These are phyloP conservation scores for Venturia effusa DNA, from an alignment of 2,329 filamentous ascomycete species.

Conservation along the genomic window DNA sequence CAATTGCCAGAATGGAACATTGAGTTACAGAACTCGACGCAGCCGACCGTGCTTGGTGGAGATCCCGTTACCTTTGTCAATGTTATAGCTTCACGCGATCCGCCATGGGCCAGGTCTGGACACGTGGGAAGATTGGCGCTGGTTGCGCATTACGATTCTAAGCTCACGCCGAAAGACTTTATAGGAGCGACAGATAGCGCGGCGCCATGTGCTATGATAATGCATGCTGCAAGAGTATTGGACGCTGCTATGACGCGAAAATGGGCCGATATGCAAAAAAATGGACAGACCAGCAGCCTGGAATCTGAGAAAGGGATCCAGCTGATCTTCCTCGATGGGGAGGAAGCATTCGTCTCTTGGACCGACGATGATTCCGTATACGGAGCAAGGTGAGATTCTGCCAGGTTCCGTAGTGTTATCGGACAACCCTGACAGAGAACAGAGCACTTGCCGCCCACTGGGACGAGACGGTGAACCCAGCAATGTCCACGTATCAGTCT, in stretches of 20 bases:
- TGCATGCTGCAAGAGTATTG: conserved; percentile 74
- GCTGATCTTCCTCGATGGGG: conserved; percentile 81
- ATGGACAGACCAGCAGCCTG: conserved; percentile 44
- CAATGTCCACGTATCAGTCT: conserved; percentile 63
- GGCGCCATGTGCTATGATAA: conserved; percentile 84
- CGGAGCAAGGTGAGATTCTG: conserved; percentile 55
- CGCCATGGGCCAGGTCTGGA: conserved; percentile 65
- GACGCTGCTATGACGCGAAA: conserved; percentile 70
- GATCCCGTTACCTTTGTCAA: conserved; percentile 73
- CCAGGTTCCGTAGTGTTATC: background rate
- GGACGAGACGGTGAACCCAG: conserved; percentile 59
- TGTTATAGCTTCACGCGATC: conserved; percentile 76
- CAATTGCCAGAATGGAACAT: conserved; percentile 70
- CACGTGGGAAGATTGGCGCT: conserved; percentile 74
- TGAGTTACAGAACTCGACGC: conserved; percentile 81
- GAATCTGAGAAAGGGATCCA: conserved; percentile 77
- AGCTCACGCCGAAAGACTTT: conserved; percentile 70
- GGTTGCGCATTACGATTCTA: conserved; percentile 89
- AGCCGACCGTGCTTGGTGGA: conserved; percentile 61
- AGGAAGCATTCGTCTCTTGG: conserved; percentile 84
- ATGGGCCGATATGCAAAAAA: conserved; percentile 62
- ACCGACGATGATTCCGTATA: conserved; percentile 75
- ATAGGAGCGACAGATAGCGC: conserved; percentile 91
- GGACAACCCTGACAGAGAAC: conserved; percentile 5
- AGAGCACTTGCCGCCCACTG: conserved; percentile 67